Evolutionary conservation across 345 rosid species (phyloP).

Genomic region (Kandelia obovata): DNA sequence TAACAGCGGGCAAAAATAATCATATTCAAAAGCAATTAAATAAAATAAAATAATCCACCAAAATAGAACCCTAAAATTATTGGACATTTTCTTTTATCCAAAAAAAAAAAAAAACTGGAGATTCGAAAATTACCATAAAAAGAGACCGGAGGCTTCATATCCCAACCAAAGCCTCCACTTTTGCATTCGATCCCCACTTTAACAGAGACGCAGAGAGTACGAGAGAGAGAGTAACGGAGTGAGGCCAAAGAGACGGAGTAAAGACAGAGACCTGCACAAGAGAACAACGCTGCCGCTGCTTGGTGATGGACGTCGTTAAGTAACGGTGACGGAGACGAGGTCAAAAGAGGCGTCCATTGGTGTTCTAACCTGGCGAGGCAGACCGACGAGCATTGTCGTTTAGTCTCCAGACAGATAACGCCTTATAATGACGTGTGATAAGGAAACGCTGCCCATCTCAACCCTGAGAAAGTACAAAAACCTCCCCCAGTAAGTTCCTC

Average conservation of each 20-base stretch:
- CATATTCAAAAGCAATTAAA: slow-evolving; percentile 25
- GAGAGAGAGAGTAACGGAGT: slow-evolving; percentile 22
- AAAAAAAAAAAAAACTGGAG: neutral
- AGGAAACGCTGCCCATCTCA: no score
- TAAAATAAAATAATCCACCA: slow-evolving; percentile 15
- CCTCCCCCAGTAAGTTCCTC: no score
- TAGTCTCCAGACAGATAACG: neutral
- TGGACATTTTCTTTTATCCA: no score
- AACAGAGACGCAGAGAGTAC: slow-evolving; percentile 19
- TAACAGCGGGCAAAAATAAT: slow-evolving; percentile 12
- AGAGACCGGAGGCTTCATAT: slow-evolving; percentile 21
- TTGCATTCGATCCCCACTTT: slow-evolving; percentile 31
- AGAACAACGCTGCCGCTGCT: slow-evolving; percentile 10
- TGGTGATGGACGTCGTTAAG: slow-evolving; percentile 27
- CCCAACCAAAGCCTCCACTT: slow-evolving; percentile 37
- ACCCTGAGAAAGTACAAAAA: no score
- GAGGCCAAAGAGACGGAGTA: slow-evolving; percentile 41
- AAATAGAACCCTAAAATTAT: slow-evolving; percentile 7
- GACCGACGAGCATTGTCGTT: neutral
- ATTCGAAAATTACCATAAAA: slow-evolving; percentile 34
- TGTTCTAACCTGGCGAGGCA: neutral
- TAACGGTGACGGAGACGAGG: slow-evolving; percentile 32
- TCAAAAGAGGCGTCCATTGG: slow-evolving; percentile 37
- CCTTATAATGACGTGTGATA: neutral
- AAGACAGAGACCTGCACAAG: slow-evolving; percentile 13